Evolutionary conservation across 2,329 filamentous ascomycete genomes (phyloP).

Genomic region (Penicillium frequentans): DNA sequence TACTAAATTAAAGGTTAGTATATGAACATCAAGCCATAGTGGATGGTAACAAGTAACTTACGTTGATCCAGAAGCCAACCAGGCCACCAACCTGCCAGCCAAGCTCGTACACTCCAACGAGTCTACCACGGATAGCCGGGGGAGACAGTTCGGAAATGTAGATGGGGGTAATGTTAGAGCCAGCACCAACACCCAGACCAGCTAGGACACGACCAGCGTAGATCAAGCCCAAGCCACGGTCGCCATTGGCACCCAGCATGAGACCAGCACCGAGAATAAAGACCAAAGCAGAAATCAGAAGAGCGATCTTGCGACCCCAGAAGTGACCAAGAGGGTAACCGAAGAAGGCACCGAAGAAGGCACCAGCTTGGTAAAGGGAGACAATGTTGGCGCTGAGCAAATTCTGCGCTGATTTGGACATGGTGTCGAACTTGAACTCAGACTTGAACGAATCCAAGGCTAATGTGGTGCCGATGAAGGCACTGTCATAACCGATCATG

Average conservation of each 20-base stretch:
- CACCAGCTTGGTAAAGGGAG: constrained; percentile 77
- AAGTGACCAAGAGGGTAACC: constrained; percentile 68
- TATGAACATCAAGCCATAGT: background rate
- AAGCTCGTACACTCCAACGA: constrained; percentile 55
- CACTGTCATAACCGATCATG: constrained; percentile 66
- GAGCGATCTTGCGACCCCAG: constrained; percentile 64
- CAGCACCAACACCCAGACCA: constrained; percentile 55
- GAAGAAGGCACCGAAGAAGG: constrained; percentile 75
- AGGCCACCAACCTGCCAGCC: constrained; percentile 52
- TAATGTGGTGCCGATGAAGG: constrained; percentile 77
- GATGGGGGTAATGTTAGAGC: constrained; percentile 57
- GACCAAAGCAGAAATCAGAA: constrained; percentile 61
- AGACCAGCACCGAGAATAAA: constrained; percentile 71
- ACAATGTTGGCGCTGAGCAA: constrained; percentile 73
- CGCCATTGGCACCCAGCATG: constrained; percentile 66
- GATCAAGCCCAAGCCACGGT: constrained; percentile 61
- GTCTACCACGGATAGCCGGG: constrained; percentile 54
- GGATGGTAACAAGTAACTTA: constrained; percentile 16
- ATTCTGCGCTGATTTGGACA: constrained; percentile 40
- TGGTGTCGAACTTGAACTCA: constrained; percentile 65
- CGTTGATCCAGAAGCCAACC: constrained; percentile 48
- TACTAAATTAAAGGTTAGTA: constrained; percentile 36
- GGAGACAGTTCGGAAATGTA: constrained; percentile 59
- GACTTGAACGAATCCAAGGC: constrained; percentile 66
- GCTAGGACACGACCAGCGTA: constrained; percentile 55